Base-by-base conservation (phyloP, 2,329 filamentous ascomycete species). In the Leptographium galeiforme region DNA sequence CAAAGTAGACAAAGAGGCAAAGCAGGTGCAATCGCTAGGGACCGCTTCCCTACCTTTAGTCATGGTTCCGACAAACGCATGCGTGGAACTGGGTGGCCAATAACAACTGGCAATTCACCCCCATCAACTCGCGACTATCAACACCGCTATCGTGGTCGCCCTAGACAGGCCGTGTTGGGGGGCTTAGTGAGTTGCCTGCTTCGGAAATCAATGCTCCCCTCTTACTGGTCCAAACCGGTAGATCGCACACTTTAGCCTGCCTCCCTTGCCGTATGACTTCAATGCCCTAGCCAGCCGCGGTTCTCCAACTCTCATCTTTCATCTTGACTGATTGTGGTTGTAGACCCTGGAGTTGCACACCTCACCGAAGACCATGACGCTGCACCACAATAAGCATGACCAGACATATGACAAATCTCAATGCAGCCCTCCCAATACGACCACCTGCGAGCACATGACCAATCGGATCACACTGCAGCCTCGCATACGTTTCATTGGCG, bases 361-460 rank as follows among this genome's bases (percentile, higher is more conserved):
- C 73, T 89, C 85, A 49, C 85, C 67, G 82, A 93, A 3, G 72
- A 95, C 95, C 74, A 95, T 95, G 89, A 87, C 94, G 73, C 81
- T 95, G 39, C 89, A 95, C 77, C 86, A 95, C 79, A 84, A 80
- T 73, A 91, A 89, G 72, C 89, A 95, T 78, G 89, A 95, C 76
- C 83, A 91, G 72, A 89, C 89, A 63, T 95, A 95, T 68, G 62
- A 93, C 83, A 68, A 85, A 84, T 67, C 87, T 87, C 75, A 95
- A 95, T 74, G 76, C 82, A 55, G 84, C 86, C 53, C 73, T 81
- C 59, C 69, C 82, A 89, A 66, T 72, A 87, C 57, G 72, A 68
- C 75, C 55, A 61, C 69, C 8, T 71, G 73, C 54, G 68, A 73
- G 50, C 76, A 82, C 56, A 72, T 85, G 48, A 70, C 76, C 2